Percentiles rank a stretch among this genome's conserved stretches.
phyloP scores from a whole-genome alignment of 2,329 filamentous ascomycete species.

The Calcarisporium arbuscula region DNA sequence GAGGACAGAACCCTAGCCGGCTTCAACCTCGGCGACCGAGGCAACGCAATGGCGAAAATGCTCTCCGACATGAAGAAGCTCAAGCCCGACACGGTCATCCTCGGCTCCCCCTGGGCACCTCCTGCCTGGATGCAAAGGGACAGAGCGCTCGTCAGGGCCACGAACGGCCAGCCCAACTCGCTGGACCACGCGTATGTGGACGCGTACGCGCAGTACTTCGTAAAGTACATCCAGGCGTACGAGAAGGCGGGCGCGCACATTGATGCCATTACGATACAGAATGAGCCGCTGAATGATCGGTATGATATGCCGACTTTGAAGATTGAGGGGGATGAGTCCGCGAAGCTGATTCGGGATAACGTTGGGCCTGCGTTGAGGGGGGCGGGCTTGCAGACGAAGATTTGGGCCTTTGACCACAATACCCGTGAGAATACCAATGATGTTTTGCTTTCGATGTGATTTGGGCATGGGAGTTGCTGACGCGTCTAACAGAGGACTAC shows the following conservation, averaged over 20 bases:
- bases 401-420: conserved; percentile 41
- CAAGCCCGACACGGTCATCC: conserved; percentile 26
- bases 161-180: conserved; percentile 27
- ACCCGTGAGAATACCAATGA: conserved; percentile 20
- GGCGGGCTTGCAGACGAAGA: conserved; percentile 31
- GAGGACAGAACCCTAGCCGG: conserved; percentile 10
- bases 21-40: conserved; percentile 32
- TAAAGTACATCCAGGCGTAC: conserved; percentile 35
- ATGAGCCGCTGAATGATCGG: conserved; percentile 35
- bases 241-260: conserved; percentile 25
- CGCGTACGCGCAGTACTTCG: conserved; percentile 32
- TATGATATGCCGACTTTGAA: conserved; percentile 32
- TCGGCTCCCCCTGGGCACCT: conserved; percentile 33
- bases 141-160: conserved; percentile 24
- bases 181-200: conserved; percentile 24
- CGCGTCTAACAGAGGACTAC: conserved; percentile 16
- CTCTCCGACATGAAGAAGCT: conserved; percentile 28
- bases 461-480: not conserved
- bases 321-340: conserved; percentile 30
- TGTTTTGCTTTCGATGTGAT: not conserved
- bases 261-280: conserved; percentile 38
- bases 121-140: conserved; percentile 38
- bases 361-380: conserved; percentile 30
- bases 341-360: conserved; percentile 28
- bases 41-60: conserved; percentile 30